Conservation (phyloP, 31 red algal species). For the Odonthalia washingtoniensis region DNA sequence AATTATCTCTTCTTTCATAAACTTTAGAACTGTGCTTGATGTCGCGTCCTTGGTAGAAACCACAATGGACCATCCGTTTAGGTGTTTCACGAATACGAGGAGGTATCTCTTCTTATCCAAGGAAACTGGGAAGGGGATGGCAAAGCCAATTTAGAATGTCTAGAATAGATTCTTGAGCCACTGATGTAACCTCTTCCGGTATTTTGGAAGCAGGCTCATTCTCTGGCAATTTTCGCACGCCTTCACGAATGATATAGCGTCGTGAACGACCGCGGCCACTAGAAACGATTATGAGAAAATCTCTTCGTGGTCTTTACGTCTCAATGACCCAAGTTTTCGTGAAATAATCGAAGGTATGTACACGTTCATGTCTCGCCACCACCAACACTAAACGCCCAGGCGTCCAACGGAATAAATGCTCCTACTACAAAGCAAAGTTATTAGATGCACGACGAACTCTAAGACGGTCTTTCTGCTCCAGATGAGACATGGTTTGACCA, state of each 20-base stretch:
- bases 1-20: background rate
- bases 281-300: background rate
- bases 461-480: background rate
- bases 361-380: background rate
- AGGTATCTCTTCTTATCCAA: background rate
- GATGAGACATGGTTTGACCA: too few species aligned
- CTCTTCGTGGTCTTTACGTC: background rate
- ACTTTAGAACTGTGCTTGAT: background rate
- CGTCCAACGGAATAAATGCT: background rate
- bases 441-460: too few species aligned
- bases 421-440: background rate
- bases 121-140: background rate
- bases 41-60: background rate
- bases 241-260: background rate
- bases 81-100: background rate
- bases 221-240: background rate
- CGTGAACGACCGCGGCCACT: background rate
- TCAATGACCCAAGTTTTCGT: background rate
- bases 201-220: background rate
- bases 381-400: background rate
- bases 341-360: background rate
- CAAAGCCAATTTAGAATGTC: background rate
- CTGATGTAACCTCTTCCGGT: background rate
- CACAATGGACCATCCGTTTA: background rate
- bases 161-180: background rate